Conservation (phyloP, 176 grass and related monocot genomes). For the Dendrocalamus sinicus region DNA sequence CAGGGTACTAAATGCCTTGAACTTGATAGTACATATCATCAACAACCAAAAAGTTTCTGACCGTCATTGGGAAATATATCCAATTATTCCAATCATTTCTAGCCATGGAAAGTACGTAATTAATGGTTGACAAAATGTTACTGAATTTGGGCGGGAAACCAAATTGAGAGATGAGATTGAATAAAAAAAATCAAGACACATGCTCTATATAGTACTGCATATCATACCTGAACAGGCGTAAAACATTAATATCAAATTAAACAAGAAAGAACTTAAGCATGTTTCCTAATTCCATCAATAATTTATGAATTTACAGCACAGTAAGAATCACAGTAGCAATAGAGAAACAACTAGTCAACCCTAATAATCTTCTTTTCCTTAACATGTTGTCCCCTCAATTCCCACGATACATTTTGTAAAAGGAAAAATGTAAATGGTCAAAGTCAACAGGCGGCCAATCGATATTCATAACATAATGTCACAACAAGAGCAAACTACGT, state of each 20-base stretch:
- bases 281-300: constrained; percentile 10
- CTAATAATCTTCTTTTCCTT: constrained; percentile 1
- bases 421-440: background rate
- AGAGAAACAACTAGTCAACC: constrained; percentile 31
- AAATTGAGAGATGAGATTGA: background rate
- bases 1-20: background rate
- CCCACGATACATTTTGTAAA: background rate
- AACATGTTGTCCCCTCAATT: background rate
- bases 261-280: background rate
- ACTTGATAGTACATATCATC: background rate
- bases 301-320: background rate
- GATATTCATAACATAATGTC: constrained; percentile 4
- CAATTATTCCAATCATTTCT: background rate
- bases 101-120: background rate
- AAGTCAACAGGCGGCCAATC: constrained; percentile 25
- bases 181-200: background rate
- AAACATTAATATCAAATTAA: constrained; percentile 1
- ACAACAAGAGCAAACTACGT: background rate
- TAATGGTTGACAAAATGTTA: background rate
- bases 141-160: background rate
- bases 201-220: background rate
- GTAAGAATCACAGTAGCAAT: background rate
- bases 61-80: constrained; percentile 6
- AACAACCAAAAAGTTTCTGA: background rate
- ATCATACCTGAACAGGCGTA: background rate